Evolutionary conservation across 805 yeast genomes (phyloP), one percentile per base, ranked within the genome.

Genomic region (Wickerhamiella allomyrinae): DNA sequence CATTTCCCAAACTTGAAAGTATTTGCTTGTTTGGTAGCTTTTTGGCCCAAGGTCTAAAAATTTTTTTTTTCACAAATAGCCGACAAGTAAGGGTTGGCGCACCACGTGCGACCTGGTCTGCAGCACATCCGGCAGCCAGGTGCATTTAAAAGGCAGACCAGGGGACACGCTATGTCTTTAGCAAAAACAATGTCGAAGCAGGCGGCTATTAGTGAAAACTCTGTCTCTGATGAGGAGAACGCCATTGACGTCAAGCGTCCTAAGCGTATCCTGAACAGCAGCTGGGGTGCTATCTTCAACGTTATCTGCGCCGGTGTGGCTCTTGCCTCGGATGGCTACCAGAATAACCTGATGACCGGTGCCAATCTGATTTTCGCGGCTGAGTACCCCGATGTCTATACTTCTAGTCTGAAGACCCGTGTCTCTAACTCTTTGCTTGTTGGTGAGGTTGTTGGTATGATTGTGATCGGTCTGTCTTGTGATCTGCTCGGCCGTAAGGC

Each of bases 291-390:
- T 5, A 20, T 36, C 17, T 36, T 36, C 29, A 36, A 36, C 20
- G 39, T 36, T 4, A 36, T 36, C 36, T 74, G 82, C 59, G 65
- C 86, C 20, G 89, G 91, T 11, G 77, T 74, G 49, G 91, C 87
- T 0, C 67, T 81, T 54, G 73, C 78, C 52, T 73, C 81, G 20
- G 91, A 81, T 60, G 87, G 87, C 3, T 79, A 79, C 58, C 84
- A 77, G 57, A 79, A 79, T 54, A 77, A 74, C 50, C 69, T 77
- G 48, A 77, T 79, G 83, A 71, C 83, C 3, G 76, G 78, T 78
- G 51, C 70, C 50, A 79, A 79, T 57, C 61, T 69, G 19, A 69
- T 76, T 11, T 76, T 78, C 53, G 61, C 76, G 9, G 50, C 54
- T n/a, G 54, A 63, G 46, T 72, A 67, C 51, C 76, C 76, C 5